Conservation (phyloP, 2,329 filamentous ascomycete species). For the Cytospora paraplurivora region DNA sequence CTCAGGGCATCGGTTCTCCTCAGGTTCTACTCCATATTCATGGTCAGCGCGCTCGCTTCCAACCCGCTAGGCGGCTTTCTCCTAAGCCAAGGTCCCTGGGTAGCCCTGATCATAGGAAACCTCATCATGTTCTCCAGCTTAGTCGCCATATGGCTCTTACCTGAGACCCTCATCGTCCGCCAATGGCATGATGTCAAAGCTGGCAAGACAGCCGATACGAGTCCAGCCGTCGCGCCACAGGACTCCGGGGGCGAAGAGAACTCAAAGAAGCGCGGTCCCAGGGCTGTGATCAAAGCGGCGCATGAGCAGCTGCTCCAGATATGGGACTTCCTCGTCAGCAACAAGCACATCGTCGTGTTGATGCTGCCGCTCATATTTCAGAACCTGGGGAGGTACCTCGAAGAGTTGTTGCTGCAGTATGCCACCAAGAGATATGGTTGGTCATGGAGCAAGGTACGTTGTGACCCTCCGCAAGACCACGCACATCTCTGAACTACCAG, state of each 20-base stretch:
- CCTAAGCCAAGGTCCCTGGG: slow-evolving; percentile 44
- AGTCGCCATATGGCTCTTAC: slow-evolving; percentile 39
- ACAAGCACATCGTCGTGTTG: slow-evolving; percentile 43
- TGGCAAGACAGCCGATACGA: background rate
- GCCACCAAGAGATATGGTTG: slow-evolving; percentile 53
- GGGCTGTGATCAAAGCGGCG: slow-evolving; percentile 30
- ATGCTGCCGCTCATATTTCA: slow-evolving; percentile 41
- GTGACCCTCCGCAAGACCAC: background rate
- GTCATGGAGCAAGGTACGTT: slow-evolving; percentile 46
- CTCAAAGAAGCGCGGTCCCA: slow-evolving; percentile 17
- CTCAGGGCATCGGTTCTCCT: slow-evolving; percentile 45
- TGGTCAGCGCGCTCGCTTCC: slow-evolving; percentile 43
- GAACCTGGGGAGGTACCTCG: slow-evolving; percentile 38
- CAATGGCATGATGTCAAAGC: slow-evolving; percentile 35
- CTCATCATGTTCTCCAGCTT: slow-evolving; percentile 36
- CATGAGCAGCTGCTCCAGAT: slow-evolving; percentile 20
- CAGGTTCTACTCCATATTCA: slow-evolving; percentile 40
- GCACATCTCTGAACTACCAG: background rate
- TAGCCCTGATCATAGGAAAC: slow-evolving; percentile 42
- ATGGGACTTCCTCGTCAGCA: slow-evolving; percentile 43
- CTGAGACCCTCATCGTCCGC: slow-evolving; percentile 46
- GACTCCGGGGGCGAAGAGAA: background rate
- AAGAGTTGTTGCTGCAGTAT: slow-evolving; percentile 53
- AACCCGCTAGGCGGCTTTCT: slow-evolving; percentile 46
- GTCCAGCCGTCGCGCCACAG: background rate